Evolutionary conservation across 345 rosid species (phyloP).

Genomic region (Lumnitzera littorea): DNA sequence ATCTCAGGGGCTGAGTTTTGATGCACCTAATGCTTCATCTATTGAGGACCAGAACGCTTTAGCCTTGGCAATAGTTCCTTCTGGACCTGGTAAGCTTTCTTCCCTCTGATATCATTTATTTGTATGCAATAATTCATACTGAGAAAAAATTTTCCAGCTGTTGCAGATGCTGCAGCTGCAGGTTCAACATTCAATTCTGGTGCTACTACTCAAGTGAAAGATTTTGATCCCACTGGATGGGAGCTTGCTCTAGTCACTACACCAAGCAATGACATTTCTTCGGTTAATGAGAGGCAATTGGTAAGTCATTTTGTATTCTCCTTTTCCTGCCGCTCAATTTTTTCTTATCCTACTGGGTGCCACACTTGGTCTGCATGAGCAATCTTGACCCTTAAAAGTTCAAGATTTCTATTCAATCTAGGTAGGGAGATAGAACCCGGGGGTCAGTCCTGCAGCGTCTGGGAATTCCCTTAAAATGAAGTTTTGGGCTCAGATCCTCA

Average conservation of each 20-base stretch:
- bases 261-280: constrained; percentile 67
- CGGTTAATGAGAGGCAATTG: constrained; percentile 77
- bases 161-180: constrained; percentile 37
- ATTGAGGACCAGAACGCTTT: constrained; percentile 89
- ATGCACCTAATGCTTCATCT: constrained; percentile 47
- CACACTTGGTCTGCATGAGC: no score
- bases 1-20: constrained; percentile 60
- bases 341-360: neutral
- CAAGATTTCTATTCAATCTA: no score
- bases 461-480: no score
- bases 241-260: constrained; percentile 84
- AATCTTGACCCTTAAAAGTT: no score
- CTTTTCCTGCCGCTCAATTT: neutral
- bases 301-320: constrained; percentile 27
- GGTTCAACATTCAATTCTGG: constrained; percentile 38
- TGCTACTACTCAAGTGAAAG: constrained; percentile 43
- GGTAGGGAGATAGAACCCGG: no score
- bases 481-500: no score
- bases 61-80: constrained; percentile 80
- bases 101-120: no score
- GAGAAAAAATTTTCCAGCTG: neutral
- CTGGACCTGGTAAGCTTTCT: constrained; percentile 40
- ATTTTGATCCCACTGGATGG: constrained; percentile 92
- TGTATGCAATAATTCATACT: no score
- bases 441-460: no score